phyloP scores from a whole-genome alignment of 192 early-diverging fungal genomes.

The Backusella luteola region DNA sequence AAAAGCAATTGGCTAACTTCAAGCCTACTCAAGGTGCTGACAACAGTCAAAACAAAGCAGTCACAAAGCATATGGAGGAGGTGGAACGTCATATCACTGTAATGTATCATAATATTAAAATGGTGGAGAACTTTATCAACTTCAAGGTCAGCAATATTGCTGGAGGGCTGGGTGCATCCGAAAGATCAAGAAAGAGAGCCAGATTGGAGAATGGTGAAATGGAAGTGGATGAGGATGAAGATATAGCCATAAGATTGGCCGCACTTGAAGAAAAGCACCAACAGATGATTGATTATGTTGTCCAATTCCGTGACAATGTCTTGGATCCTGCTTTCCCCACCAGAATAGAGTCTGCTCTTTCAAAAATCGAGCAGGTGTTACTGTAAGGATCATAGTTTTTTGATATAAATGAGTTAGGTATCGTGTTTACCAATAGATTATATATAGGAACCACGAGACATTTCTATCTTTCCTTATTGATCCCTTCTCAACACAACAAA shows the following conservation, averaged over 20 bases:
- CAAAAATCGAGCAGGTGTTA: conserved; percentile 11
- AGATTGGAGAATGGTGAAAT: background rate
- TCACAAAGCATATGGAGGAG: conserved; percentile 6
- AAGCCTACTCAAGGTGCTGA: background rate
- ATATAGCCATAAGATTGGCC: background rate
- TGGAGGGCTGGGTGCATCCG: background rate
- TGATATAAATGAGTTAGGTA: background rate
- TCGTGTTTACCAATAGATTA: background rate
- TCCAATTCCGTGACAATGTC: conserved; percentile 1
- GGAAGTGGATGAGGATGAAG: background rate
- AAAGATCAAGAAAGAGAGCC: background rate
- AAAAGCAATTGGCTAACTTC: background rate
- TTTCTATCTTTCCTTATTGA: background rate
- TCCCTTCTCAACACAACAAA: background rate
- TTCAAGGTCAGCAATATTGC: background rate
- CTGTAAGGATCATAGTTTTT: background rate
- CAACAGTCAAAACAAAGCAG: background rate
- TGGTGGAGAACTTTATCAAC: conserved; percentile 2
- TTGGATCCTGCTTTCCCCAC: background rate
- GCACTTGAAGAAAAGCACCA: background rate
- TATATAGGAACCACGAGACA: background rate
- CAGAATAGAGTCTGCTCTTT: background rate
- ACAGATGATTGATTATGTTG: conserved; percentile 5
- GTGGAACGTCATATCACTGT: background rate
- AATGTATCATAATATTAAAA: conserved; percentile 4